A percentile compares a stretch with the other conserved stretches of the same genome.
Conservation (phyloP, 805 yeast genomes). For the Candida piceae region DNA sequence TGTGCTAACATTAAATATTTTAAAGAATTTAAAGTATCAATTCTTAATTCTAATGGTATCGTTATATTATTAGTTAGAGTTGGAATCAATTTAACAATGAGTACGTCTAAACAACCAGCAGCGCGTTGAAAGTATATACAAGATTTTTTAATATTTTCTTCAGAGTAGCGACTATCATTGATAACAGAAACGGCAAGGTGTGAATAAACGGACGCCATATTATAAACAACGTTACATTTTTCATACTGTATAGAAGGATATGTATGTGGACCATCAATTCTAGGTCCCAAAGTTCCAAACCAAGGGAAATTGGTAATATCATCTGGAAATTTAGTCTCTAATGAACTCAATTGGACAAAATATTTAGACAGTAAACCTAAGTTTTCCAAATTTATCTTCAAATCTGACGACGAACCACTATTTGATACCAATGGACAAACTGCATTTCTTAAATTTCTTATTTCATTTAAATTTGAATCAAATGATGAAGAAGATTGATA, state of each 20-base stretch:
- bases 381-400: slow-evolving; percentile 23
- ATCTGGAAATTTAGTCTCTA: slow-evolving; percentile 57
- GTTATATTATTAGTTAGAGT: slow-evolving; percentile 6
- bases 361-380: slow-evolving; percentile 40
- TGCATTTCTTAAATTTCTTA: slow-evolving; percentile 41
- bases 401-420: too few relatives aligned
- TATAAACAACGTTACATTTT: slow-evolving; percentile 56
- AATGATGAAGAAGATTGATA: slow-evolving; percentile 31
- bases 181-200: slow-evolving; percentile 43
- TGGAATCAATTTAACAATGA: slow-evolving; percentile 22
- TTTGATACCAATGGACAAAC: too few relatives aligned
- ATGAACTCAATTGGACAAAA: slow-evolving; percentile 37
- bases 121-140: slow-evolving; percentile 64
- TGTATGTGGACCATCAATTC: slow-evolving; percentile 43
- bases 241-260: slow-evolving; percentile 54
- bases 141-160: slow-evolving; percentile 55
- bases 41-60: slow-evolving; percentile 42
- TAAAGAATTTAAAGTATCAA: slow-evolving; percentile 46
- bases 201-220: slow-evolving; percentile 62
- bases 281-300: slow-evolving; percentile 63
- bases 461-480: slow-evolving; percentile 29
- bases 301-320: slow-evolving; percentile 62
- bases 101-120: slow-evolving; percentile 57
- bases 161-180: slow-evolving; percentile 33
- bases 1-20: slow-evolving; percentile 63